Evolutionary conservation across 2,329 filamentous ascomycete genomes (phyloP), one percentile per base, ranked within the genome.

Genomic region (Sarocladiaceae sp.): DNA sequence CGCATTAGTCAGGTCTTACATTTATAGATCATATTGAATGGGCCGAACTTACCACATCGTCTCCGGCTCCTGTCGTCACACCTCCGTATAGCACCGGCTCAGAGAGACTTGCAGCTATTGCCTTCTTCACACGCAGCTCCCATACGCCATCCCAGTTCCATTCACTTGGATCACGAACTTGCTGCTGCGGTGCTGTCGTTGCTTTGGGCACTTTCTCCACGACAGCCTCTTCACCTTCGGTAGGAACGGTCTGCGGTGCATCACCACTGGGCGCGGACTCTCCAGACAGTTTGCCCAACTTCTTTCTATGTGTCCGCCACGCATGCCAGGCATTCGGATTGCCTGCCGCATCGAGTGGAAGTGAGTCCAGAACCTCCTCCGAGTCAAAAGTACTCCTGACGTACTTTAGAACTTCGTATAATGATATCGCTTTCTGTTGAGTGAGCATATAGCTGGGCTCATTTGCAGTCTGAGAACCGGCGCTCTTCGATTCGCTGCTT

Each of bases 61-160:
- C 87, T 10, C 79, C 69, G 15, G 71, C 71, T 39, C 77, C 76
- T 4, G 75, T 71, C 46, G 77, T 73, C 7, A 72, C 73, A 54
- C 77, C 78, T 5, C 90, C 90, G 70, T 85, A 97, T 22, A 97
- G 71, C 4, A 90, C 84, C 2, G 84, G 74, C 59, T 97, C 93
- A 1, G 89, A 88, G 48, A 90, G 71, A 62, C 90, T 96, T 10
- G 80, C 78, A 49, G 86, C 80, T 39, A 97, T 82, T 17, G 87
- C 87, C 66, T 87, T 88, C 67, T 83, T 86, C 1, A 96, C 92
- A 52, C 93, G 80, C 57, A 92, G 87, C 65, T 95, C 89, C 93
- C 93, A 99, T 0, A 97, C 93, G 0, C 93, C 92, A 62, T 96
- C 90, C 93, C 93, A 97, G 64, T 96, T 96, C 93, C 93, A 97